Conservation (phyloP, 495 filamentous ascomycete species). For the Aspergillus avenaceus region DNA sequence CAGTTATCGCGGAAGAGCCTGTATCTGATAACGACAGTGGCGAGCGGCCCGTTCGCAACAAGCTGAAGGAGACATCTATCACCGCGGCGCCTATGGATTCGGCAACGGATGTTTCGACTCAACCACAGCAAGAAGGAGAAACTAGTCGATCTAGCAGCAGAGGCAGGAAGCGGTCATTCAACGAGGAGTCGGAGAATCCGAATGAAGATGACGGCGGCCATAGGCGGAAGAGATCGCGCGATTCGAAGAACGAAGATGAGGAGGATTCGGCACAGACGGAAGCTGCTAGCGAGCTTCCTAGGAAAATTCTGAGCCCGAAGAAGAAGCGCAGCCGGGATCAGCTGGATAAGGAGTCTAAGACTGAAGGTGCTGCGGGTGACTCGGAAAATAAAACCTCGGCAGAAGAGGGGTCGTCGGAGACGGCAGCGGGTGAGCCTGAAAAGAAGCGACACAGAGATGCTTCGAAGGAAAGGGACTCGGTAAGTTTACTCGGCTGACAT, state of each 20-base stretch:
- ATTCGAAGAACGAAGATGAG: slow-evolving; percentile 20
- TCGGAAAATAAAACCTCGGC: slow-evolving; percentile 19
- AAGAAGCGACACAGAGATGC: slow-evolving; percentile 45
- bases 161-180: slow-evolving; percentile 56
- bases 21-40: slow-evolving; percentile 47
- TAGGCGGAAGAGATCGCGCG: slow-evolving; percentile 46
- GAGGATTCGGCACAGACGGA: background rate
- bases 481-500: slow-evolving; percentile 4
- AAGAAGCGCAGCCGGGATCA: slow-evolving; percentile 54
- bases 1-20: slow-evolving; percentile 25
- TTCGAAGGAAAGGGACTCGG: slow-evolving; percentile 32
- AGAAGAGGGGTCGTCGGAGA: slow-evolving; percentile 14
- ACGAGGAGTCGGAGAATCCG: slow-evolving; percentile 34
- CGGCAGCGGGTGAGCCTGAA: slow-evolving; percentile 32
- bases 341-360: slow-evolving; percentile 37
- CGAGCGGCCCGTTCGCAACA: slow-evolving; percentile 56
- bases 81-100: slow-evolving; percentile 28
- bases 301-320: slow-evolving; percentile 30
- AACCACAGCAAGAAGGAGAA: slow-evolving; percentile 7
- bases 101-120: slow-evolving; percentile 8
- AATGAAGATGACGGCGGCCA: slow-evolving; percentile 28
- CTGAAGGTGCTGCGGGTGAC: slow-evolving; percentile 12
- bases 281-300: background rate
- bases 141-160: slow-evolving; percentile 25
- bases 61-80: slow-evolving; percentile 59